phyloP scores from a whole-genome alignment of 495 filamentous ascomycete genomes.

The Penicillium nucicola region DNA sequence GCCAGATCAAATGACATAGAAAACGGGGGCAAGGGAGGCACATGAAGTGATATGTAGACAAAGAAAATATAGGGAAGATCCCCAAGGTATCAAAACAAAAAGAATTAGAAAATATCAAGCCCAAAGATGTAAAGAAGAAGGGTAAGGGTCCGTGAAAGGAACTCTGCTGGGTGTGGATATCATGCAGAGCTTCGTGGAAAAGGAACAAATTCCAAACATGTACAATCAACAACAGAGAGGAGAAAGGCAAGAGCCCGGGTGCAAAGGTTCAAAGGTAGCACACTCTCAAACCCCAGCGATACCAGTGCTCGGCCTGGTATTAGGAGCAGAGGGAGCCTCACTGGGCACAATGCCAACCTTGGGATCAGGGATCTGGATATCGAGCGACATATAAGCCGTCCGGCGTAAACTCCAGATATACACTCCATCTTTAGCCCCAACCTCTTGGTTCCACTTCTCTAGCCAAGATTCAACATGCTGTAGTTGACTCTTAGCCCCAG shows the following conservation, averaged over 20 bases:
- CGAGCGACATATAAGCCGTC: constrained; percentile 85
- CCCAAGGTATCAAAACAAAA: constrained; percentile 8
- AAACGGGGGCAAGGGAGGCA: too few relatives aligned
- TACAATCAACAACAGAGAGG: constrained; percentile 11
- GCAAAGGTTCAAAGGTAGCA: neutral
- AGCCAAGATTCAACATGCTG: constrained; percentile 69
- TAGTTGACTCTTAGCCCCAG: constrained; percentile 65
- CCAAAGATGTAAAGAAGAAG: neutral
- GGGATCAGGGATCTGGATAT: constrained; percentile 83
- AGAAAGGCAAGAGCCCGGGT: neutral
- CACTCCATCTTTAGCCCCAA: constrained; percentile 55
- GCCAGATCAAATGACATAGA: constrained; percentile 1
- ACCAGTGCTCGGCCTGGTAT: constrained; percentile 40
- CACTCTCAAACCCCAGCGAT: constrained; percentile 16
- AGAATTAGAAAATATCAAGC: constrained; percentile 8
- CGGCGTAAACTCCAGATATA: constrained; percentile 72
- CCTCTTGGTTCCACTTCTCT: constrained; percentile 73
- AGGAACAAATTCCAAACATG: constrained; percentile 22
- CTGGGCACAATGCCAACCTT: constrained; percentile 56
- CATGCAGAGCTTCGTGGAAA: constrained; percentile 20
- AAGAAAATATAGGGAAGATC: too few relatives aligned
- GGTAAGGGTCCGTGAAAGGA: constrained; percentile 4
- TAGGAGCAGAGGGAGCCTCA: constrained; percentile 34
- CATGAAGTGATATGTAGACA: too few relatives aligned
- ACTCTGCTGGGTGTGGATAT: constrained; percentile 27